These are phyloP conservation scores for Gracilaria gracilis DNA, from an alignment of 23 red algal species.

Conservation along the genomic window DNA sequence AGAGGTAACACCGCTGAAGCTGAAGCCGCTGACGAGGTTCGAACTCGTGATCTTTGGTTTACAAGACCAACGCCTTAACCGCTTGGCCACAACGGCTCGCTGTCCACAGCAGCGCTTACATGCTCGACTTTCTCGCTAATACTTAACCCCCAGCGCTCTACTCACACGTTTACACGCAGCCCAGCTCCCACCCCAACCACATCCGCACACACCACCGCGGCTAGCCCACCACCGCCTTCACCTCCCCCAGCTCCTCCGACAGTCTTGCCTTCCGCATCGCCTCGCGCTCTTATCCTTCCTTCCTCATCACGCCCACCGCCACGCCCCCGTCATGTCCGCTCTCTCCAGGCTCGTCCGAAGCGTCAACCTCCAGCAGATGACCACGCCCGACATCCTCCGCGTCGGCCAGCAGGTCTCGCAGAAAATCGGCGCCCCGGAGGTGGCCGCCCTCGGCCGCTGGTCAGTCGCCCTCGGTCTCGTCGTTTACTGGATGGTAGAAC, in stretches of 20 bases:
- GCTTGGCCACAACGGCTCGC: slow-evolving; percentile 43
- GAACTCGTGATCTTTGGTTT: slow-evolving; percentile 56
- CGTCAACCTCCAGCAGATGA: slow-evolving; percentile 64
- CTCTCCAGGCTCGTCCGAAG: slow-evolving; percentile 44
- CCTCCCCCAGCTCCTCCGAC: no score
- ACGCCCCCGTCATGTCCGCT: slow-evolving; percentile 48
- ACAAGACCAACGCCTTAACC: slow-evolving; percentile 55
- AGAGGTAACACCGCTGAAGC: no score
- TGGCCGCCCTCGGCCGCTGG: slow-evolving; percentile 63
- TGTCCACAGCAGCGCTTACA: background rate
- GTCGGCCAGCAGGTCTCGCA: slow-evolving; percentile 45
- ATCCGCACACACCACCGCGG: no score
- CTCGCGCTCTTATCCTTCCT: background rate
- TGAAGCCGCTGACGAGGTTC: slow-evolving; percentile 48
- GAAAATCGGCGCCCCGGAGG: slow-evolving; percentile 38
- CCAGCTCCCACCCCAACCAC: no score
- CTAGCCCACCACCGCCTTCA: no score
- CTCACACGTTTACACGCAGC: no score
- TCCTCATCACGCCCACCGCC: background rate
- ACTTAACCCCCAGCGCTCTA: background rate
- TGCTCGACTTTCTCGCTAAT: background rate
- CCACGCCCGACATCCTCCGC: slow-evolving; percentile 61
- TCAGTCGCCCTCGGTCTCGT: slow-evolving; percentile 62
- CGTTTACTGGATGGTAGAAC: slow-evolving; percentile 74
- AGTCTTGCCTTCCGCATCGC: no score